These are phyloP conservation scores for Boletus coccyginus DNA, from an alignment of 768 basidiomycete species.

Conservation along the genomic window DNA sequence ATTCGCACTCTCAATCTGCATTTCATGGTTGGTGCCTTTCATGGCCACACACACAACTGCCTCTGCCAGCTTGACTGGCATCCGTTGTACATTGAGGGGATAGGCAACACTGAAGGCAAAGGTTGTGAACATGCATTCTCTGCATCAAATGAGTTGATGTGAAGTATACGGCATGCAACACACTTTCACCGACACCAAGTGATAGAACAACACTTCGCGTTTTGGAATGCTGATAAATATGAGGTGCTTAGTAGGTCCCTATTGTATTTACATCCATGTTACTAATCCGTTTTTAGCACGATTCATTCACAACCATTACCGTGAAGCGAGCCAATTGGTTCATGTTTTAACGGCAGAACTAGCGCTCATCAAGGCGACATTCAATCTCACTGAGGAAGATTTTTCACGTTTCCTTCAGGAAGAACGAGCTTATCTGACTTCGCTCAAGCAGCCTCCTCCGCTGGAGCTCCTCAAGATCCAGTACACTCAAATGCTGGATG, in stretches of 20 bases:
- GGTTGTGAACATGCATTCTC: neutral
- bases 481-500: too few species aligned
- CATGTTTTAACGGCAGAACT: too few species aligned
- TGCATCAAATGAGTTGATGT: neutral
- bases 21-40: neutral
- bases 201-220: neutral
- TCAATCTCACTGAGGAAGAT: too few species aligned
- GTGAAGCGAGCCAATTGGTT: too few species aligned
- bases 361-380: too few species aligned
- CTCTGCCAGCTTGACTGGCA: neutral
- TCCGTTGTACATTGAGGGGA: neutral
- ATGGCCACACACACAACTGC: neutral
- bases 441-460: too few species aligned
- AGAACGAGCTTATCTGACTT: too few species aligned
- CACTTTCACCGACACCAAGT: neutral
- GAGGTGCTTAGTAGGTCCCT: neutral
- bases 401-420: too few species aligned
- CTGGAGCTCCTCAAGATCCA: too few species aligned
- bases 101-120: neutral
- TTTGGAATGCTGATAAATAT: slow-evolving; percentile 4
- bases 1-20: neutral
- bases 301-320: too few species aligned
- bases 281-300: too few species aligned
- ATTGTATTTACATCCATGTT: too few species aligned
- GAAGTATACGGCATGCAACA: neutral